Evolutionary conservation across 2,329 filamentous ascomycete species (phyloP).

Genomic region (Exophiala calicioides): DNA sequence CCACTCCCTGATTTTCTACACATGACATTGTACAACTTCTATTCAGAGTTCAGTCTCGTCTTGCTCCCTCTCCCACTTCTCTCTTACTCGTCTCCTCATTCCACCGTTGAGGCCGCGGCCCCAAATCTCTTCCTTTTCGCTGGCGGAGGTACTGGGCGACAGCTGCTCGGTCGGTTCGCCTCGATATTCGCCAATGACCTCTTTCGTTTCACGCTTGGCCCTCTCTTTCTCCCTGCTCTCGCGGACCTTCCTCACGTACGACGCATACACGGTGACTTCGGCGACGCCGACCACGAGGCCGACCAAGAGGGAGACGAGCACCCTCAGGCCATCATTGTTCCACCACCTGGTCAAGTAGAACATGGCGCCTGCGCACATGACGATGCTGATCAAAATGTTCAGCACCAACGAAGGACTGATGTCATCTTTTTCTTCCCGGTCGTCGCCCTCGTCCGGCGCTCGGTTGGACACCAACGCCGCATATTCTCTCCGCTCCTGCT

Average conservation of each 20-base stretch:
- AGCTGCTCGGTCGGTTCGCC: conserved; percentile 9
- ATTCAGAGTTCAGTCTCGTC: conserved; percentile 14
- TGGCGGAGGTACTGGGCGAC: conserved; percentile 1
- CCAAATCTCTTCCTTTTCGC: conserved; percentile 42
- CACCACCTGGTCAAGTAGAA: conserved; percentile 42
- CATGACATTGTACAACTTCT: too few relatives aligned
- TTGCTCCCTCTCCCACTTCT: conserved; percentile 39
- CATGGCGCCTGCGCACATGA: conserved; percentile 60
- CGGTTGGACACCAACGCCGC: conserved; percentile 65
- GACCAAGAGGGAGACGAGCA: conserved; percentile 43
- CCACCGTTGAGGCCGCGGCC: conserved; percentile 44
- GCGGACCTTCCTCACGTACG: conserved; percentile 48
- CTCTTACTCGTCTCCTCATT: conserved; percentile 42
- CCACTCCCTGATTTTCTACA: too few relatives aligned
- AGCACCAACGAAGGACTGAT: conserved; percentile 65
- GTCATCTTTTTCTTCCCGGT: conserved; percentile 36
- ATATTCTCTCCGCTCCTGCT: conserved; percentile 81
- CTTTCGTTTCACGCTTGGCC: conserved; percentile 42
- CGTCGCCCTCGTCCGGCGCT: conserved; percentile 45
- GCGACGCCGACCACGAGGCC: conserved; percentile 48
- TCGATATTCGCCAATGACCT: conserved; percentile 33
- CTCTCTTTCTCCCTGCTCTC: conserved; percentile 42
- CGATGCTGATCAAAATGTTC: conserved; percentile 84
- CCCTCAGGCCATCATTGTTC: conserved; percentile 33
- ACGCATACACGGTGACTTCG: conserved; percentile 49